Conservation (phyloP, 208 protist genomes). For the Trypanosoma caninum region DNA sequence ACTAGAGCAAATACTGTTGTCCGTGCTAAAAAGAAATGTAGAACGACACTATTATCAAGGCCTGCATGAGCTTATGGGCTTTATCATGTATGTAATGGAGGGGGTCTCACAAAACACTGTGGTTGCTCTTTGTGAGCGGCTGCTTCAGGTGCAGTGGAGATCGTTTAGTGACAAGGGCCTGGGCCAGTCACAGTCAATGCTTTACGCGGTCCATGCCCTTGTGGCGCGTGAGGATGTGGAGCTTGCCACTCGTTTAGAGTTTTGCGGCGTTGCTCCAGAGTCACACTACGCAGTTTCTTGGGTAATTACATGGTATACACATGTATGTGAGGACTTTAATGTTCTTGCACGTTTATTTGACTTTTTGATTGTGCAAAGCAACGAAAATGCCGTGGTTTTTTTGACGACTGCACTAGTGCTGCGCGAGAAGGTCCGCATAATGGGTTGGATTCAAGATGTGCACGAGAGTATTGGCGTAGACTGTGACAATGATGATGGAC, state of each 20-base stretch:
- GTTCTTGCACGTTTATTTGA: slow-evolving; percentile 70
- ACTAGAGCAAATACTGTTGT: slow-evolving; percentile 54
- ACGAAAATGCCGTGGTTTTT: slow-evolving; percentile 61
- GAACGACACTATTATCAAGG: slow-evolving; percentile 84
- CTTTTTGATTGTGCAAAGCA: slow-evolving; percentile 48
- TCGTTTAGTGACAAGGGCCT: slow-evolving; percentile 54
- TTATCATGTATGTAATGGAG: slow-evolving; percentile 66
- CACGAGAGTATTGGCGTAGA: slow-evolving; percentile 26
- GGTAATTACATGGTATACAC: slow-evolving; percentile 87
- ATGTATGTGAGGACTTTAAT: slow-evolving; percentile 40
- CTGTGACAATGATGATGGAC: slow-evolving; percentile 31
- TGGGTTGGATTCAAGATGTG: slow-evolving; percentile 39
- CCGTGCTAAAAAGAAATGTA: slow-evolving; percentile 46
- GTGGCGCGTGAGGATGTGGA: slow-evolving; percentile 49
- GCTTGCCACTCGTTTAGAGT: slow-evolving; percentile 63
- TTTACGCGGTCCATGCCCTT: slow-evolving; percentile 73
- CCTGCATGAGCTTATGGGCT: slow-evolving; percentile 83
- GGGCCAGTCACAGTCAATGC: slow-evolving; percentile 60
- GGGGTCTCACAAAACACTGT: slow-evolving; percentile 38
- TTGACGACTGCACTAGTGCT: slow-evolving; percentile 74
- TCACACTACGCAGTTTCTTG: slow-evolving; percentile 86
- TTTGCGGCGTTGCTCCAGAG: slow-evolving; percentile 65
- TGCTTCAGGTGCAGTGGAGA: slow-evolving; percentile 58
- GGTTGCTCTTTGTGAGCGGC: slow-evolving; percentile 50
- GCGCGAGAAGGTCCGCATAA: slow-evolving; percentile 43